Conservation (phyloP, 108 stramenopile species). For the Discostella stelligeroides region DNA sequence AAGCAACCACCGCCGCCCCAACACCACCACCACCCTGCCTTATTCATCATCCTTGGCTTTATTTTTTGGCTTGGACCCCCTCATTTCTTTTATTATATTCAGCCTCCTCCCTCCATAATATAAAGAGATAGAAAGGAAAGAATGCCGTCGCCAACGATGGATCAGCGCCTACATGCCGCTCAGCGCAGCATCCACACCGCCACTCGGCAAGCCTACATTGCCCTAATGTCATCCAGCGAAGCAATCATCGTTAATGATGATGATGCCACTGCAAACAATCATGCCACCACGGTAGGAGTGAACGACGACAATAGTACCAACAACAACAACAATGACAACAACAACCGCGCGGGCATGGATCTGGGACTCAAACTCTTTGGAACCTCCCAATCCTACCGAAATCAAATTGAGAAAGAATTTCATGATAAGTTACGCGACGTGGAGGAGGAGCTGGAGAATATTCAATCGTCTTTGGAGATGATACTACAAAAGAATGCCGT, state of each 20-base stretch:
- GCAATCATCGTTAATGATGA: neutral
- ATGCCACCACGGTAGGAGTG: too few relatives aligned
- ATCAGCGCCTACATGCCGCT: too few relatives aligned
- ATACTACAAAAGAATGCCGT: too few relatives aligned
- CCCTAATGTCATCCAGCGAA: neutral
- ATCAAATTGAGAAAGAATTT: slow-evolving; percentile 26
- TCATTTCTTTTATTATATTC: too few relatives aligned
- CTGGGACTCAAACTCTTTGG: slow-evolving; percentile 45
- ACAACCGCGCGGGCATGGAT: slow-evolving; percentile 30
- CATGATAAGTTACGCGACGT: slow-evolving; percentile 7
- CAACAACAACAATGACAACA: slow-evolving; percentile 5
- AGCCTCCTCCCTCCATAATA: too few relatives aligned
- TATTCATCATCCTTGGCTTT: too few relatives aligned
- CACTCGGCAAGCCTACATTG: neutral
- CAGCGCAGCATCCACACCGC: neutral
- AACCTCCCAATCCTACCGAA: slow-evolving; percentile 26
- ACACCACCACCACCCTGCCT: too few relatives aligned
- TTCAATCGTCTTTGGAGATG: neutral
- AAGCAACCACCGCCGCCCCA: too few relatives aligned
- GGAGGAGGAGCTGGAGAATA: slow-evolving; percentile 16
- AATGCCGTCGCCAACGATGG: neutral
- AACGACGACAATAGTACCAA: neutral
- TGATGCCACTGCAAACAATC: neutral
- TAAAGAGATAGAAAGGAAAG: neutral
- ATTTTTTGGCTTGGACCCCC: too few relatives aligned